Percentiles rank a stretch among this genome's conserved stretches.
Conservation (phyloP, 129 eudicot species). For the Tagetes erecta region DNA sequence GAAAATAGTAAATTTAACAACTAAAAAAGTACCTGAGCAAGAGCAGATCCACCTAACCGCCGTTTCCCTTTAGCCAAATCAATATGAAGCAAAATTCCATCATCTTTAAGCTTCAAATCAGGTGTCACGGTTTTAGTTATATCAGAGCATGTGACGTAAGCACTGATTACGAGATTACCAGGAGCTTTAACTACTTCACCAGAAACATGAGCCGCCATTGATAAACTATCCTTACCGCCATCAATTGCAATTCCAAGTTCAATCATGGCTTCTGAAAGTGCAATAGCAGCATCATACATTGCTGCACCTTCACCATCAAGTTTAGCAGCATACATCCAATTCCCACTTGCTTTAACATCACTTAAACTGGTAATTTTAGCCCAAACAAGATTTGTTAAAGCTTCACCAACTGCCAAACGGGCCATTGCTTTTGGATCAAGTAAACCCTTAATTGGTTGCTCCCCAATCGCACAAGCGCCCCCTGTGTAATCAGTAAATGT, state of each 20-base stretch:
- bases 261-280: constrained; percentile 86
- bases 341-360: constrained; percentile 95
- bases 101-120: constrained; percentile 79
- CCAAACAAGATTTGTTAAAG: constrained; percentile 95
- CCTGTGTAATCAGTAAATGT: constrained; percentile 72
- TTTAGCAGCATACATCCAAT: constrained; percentile 99
- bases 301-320: constrained; percentile 96
- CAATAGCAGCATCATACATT: constrained; percentile 93
- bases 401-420: constrained; percentile 90
- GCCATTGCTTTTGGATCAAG: constrained; percentile 96
- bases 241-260: constrained; percentile 93
- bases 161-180: constrained; percentile 92
- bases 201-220: constrained; percentile 87
- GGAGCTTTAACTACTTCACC: constrained; percentile 97
- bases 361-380: constrained; percentile 77
- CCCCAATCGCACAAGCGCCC: constrained; percentile 95
- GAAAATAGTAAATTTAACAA: not conserved
- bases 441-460: constrained; percentile 87
- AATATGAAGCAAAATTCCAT: constrained; percentile 70
- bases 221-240: constrained; percentile 95
- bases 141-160: constrained; percentile 88
- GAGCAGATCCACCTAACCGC: constrained; percentile 90
- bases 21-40: constrained; percentile 48
- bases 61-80: constrained; percentile 86
- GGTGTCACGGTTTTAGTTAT: constrained; percentile 94